phyloP scores from a whole-genome alignment of 2,329 filamentous ascomycete species.

The Ceratocystis cacaofunesta region DNA sequence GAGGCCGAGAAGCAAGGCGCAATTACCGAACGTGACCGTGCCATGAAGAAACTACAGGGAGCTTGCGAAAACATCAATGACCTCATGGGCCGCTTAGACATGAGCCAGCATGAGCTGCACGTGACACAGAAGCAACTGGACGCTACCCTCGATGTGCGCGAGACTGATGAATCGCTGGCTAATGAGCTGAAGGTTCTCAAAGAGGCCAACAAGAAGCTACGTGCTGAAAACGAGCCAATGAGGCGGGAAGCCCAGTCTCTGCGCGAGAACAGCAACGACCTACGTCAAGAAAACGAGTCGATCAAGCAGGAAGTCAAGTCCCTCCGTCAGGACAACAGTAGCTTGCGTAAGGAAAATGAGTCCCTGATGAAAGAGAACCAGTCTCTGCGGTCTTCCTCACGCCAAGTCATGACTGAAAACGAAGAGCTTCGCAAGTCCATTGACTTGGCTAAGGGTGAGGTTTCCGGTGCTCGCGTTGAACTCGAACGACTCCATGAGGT shows the following conservation, averaged over 20 bases:
- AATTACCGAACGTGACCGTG: constrained; percentile 48
- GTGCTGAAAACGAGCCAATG: constrained; percentile 23
- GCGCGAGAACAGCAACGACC: constrained; percentile 27
- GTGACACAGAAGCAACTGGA: constrained; percentile 30
- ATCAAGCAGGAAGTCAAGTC: constrained; percentile 29
- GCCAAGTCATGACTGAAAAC: constrained; percentile 30
- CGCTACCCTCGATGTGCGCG: constrained; percentile 27
- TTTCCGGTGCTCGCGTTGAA: constrained; percentile 29
- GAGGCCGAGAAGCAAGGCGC: constrained; percentile 50
- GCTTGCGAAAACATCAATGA: constrained; percentile 44
- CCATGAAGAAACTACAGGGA: constrained; percentile 45
- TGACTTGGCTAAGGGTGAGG: constrained; percentile 28
- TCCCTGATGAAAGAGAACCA: constrained; percentile 32
- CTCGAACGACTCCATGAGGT: constrained; percentile 29
- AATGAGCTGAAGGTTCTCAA: constrained; percentile 30
- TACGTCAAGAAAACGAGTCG: constrained; percentile 25
- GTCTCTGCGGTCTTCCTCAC: constrained; percentile 30
- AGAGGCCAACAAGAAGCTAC: constrained; percentile 20
- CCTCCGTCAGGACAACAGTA: constrained; percentile 29
- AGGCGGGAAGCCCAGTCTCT: constrained; percentile 30
- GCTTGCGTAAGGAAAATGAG: constrained; percentile 30
- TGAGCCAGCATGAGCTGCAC: constrained; percentile 30
- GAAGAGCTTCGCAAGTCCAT: constrained; percentile 31
- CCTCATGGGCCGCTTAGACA: constrained; percentile 30
- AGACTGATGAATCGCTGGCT: constrained; percentile 27